phyloP scores from a whole-genome alignment of 192 early-diverging fungal species.

The Chytriomyces sp. region DNA sequence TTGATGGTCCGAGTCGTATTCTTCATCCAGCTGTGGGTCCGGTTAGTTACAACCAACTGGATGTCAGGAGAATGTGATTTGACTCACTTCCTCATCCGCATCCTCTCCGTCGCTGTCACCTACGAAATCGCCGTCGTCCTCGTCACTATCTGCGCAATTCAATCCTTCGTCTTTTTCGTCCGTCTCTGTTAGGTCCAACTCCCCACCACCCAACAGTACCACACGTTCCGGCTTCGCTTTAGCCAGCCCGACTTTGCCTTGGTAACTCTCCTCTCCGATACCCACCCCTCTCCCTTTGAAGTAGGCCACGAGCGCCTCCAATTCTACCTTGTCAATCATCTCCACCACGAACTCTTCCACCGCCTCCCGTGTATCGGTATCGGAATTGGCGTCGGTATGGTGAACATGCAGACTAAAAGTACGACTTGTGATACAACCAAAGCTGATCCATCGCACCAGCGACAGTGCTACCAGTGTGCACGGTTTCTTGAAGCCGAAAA shows the following conservation, averaged over 20 bases:
- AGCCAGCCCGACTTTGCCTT: too few species aligned
- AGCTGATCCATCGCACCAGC: not conserved
- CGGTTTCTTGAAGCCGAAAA: too few species aligned
- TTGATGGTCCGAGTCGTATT: conserved; percentile 26
- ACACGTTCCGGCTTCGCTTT: not conserved
- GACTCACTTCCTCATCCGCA: not conserved
- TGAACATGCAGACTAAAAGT: conserved; percentile 12
- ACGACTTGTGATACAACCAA: conserved; percentile 2
- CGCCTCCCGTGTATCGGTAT: not conserved
- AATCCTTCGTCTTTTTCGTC: conserved; percentile 4
- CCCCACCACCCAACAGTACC: not conserved
- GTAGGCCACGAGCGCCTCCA: too few species aligned
- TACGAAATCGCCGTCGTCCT: not conserved
- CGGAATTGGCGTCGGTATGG: too few species aligned
- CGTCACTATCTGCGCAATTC: not conserved
- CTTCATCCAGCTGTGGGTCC: conserved; percentile 15
- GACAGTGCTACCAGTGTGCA: too few species aligned
- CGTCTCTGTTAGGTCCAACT: not conserved
- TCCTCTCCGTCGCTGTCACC: not conserved
- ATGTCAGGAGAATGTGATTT: not conserved
- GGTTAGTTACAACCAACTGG: not conserved
- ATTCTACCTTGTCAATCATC: too few species aligned
- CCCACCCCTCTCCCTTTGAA: too few species aligned
- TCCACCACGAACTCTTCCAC: not conserved
- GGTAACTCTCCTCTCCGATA: too few species aligned